Conservation (phyloP, 805 yeast genomes). For the Metschnikowia gelsemii region DNA sequence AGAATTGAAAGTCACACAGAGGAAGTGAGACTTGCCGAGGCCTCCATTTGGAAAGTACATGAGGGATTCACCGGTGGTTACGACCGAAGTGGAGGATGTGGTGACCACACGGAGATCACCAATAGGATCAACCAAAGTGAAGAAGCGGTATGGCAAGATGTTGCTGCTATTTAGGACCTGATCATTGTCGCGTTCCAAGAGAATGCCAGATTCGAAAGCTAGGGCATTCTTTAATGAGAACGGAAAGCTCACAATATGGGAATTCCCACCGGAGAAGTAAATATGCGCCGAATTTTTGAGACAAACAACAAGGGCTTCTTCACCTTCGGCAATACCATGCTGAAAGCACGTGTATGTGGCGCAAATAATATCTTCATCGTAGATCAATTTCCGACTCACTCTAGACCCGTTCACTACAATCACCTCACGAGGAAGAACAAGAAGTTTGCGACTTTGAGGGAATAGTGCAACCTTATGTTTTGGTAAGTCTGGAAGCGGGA, state of each 20-base stretch:
- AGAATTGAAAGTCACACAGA: constrained; percentile 58
- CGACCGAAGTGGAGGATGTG: constrained; percentile 66
- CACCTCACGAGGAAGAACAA: constrained; percentile 39
- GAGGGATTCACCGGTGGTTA: constrained; percentile 57
- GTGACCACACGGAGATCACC: constrained; percentile 70
- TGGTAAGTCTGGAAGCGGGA: constrained; percentile 25
- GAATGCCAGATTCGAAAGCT: constrained; percentile 65
- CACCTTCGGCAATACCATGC: constrained; percentile 9
- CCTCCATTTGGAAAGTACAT: constrained; percentile 51
- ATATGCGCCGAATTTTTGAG: constrained; percentile 59
- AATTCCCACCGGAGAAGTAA: constrained; percentile 59
- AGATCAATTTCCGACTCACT: constrained; percentile 48
- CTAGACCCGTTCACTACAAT: constrained; percentile 51
- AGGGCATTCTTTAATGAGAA: constrained; percentile 60
- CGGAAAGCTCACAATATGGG: constrained; percentile 65
- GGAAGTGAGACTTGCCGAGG: constrained; percentile 33
- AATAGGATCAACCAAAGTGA: constrained; percentile 73
- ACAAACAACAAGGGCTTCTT: constrained; percentile 56
- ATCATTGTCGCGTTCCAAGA: constrained; percentile 51
- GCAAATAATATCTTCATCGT: constrained; percentile 50
- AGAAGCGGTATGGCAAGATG: constrained; percentile 39
- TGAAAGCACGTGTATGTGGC: constrained; percentile 63
- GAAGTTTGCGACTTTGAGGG: constrained; percentile 34
- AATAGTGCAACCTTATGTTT: constrained; percentile 24
- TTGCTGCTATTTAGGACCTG: not conserved